A percentile compares a stretch with the other conserved stretches of the same genome.
These are phyloP conservation scores for Penicillium sp. DNA, from an alignment of 2,329 filamentous ascomycete genomes.

Conservation along the genomic window DNA sequence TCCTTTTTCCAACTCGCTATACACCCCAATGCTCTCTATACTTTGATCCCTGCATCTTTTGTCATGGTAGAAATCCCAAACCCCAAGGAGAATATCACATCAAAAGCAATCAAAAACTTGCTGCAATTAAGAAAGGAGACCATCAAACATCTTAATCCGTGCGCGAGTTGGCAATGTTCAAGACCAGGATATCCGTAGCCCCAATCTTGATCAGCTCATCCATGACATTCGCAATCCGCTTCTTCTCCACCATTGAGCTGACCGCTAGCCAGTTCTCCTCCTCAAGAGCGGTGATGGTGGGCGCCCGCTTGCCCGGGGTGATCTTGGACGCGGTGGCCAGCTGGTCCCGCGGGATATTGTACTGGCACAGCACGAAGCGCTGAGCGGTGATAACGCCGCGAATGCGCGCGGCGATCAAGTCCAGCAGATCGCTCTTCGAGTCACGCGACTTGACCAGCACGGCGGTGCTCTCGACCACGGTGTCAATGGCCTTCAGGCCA, in stretches of 20 bases:
- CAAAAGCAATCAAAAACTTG: slow-evolving; percentile 6
- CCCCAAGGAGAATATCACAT: slow-evolving; percentile 4
- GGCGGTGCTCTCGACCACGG: slow-evolving; percentile 80
- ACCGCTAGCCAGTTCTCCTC: slow-evolving; percentile 92
- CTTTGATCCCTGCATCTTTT: slow-evolving; percentile 8
- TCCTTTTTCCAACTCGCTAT: slow-evolving; percentile 14
- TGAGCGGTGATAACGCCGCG: slow-evolving; percentile 92
- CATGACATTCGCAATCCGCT: slow-evolving; percentile 79
- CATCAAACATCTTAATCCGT: slow-evolving; percentile 32
- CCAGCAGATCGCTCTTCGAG: slow-evolving; percentile 74
- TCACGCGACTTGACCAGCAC: slow-evolving; percentile 87
- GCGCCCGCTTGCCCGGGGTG: slow-evolving; percentile 89
- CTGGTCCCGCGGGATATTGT: slow-evolving; percentile 74
- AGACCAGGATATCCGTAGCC: slow-evolving; percentile 77
- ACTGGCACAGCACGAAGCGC: slow-evolving; percentile 90
- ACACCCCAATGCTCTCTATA: slow-evolving; percentile 20
- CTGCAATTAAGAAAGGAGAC: slow-evolving; percentile 6
- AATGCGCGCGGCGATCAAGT: slow-evolving; percentile 81
- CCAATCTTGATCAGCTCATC: slow-evolving; percentile 72
- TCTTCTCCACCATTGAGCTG: slow-evolving; percentile 86
- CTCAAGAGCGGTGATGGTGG: slow-evolving; percentile 85
- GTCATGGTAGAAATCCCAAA: slow-evolving; percentile 1
- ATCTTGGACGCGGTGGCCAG: slow-evolving; percentile 67
- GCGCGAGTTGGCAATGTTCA: slow-evolving; percentile 78
- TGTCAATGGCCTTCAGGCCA: slow-evolving; percentile 89